Percentiles rank a stretch among this genome's conserved stretches.
Conservation (phyloP, 2,329 filamentous ascomycete genomes). For the Pseudogymnoascus sp. region DNA sequence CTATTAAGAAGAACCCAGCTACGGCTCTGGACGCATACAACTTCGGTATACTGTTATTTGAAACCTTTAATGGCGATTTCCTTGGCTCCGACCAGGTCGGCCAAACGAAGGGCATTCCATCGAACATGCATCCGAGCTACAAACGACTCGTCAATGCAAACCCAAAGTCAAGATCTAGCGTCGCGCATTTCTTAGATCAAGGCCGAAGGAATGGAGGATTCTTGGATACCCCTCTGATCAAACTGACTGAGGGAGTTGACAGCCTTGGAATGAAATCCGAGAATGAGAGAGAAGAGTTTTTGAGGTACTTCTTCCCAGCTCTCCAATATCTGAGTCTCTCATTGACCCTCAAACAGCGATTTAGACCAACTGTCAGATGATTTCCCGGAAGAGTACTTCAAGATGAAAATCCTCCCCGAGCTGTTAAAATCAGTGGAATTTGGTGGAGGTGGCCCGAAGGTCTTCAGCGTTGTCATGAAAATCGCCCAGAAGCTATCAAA, state of each 20-base stretch:
- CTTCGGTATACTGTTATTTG: conserved; percentile 74
- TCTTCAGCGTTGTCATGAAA: conserved; percentile 80
- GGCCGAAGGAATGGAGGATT: conserved; percentile 75
- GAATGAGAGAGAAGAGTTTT: conserved; percentile 72
- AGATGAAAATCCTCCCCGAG: conserved; percentile 91
- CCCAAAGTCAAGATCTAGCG: conserved; percentile 77
- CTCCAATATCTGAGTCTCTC: conserved; percentile 19
- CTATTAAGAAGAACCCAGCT: conserved; percentile 73
- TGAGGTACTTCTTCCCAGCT: conserved; percentile 45
- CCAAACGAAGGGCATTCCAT: conserved; percentile 77
- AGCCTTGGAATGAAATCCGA: conserved; percentile 83
- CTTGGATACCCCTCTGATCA: conserved; percentile 88
- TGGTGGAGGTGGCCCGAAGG: conserved; percentile 87
- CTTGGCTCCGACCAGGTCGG: conserved; percentile 68
- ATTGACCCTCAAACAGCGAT: conserved; percentile 39
- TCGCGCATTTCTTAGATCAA: conserved; percentile 82
- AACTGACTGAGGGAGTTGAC: conserved; percentile 85
- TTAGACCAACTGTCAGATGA: conserved; percentile 83
- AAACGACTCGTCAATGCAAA: conserved; percentile 82
- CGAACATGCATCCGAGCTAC: conserved; percentile 83
- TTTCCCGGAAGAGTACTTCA: conserved; percentile 96
- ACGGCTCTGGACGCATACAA: conserved; percentile 81
- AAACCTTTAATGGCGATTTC: conserved; percentile 86
- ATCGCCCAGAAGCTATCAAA: conserved; percentile 78
- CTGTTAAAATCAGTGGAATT: conserved; percentile 98